A percentile compares a stretch with the other conserved stretches of the same genome.
phyloP scores from a whole-genome alignment of 2,329 filamentous ascomycete species.

The Neofusicoccum parvum region DNA sequence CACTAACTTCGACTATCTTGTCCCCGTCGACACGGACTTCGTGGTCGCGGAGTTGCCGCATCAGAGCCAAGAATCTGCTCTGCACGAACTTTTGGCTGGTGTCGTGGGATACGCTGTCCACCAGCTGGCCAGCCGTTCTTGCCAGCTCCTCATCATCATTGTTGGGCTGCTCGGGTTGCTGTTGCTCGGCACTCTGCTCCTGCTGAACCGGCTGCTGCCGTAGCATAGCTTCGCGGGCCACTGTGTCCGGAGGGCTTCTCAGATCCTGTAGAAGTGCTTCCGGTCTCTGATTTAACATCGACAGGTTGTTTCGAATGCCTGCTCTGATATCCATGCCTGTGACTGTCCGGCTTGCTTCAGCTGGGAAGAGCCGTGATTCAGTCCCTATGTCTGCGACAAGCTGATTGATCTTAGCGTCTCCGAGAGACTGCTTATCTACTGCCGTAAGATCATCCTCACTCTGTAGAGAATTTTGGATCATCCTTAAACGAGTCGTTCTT shows the following conservation, averaged over 20 bases:
- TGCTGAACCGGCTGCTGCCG: neutral
- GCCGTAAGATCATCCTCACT: neutral
- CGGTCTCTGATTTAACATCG: conserved; percentile 1
- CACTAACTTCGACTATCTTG: conserved; percentile 60
- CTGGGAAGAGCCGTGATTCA: conserved; percentile 1
- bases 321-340: neutral
- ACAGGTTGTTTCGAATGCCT: neutral
- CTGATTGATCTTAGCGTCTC: neutral
- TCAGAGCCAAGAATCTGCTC: conserved; percentile 74
- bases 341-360: neutral
- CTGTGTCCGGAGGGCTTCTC: neutral
- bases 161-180: conserved; percentile 26
- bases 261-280: conserved; percentile 6
- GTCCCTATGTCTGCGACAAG: neutral
- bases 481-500: neutral
- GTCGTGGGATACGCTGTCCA: conserved; percentile 70
- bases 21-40: conserved; percentile 75
- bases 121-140: conserved; percentile 68
- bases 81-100: conserved; percentile 74
- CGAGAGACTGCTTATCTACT: neutral
- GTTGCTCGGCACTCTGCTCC: neutral
- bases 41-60: conserved; percentile 72
- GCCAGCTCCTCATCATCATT: conserved; percentile 68
- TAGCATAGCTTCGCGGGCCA: neutral
- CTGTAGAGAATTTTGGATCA: neutral